Percentiles rank a stretch among this genome's conserved stretches.
Conservation (phyloP, 1,139 yeast genomes). For the Taphrina sp. region DNA sequence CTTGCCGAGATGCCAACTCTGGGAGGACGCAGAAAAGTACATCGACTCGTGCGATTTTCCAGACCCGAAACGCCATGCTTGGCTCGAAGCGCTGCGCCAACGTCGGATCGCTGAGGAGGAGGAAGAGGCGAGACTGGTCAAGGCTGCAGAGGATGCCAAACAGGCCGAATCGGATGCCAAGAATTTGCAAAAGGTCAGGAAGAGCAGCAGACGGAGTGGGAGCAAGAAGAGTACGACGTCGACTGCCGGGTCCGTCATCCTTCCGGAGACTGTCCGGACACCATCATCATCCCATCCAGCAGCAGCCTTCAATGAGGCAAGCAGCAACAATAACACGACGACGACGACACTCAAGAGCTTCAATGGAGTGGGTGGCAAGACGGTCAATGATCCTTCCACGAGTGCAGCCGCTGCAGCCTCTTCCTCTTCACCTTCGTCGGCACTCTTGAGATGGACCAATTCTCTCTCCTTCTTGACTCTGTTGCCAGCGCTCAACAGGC, state of each 20-base stretch:
- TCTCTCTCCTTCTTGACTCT: neutral
- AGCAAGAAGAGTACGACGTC: slow-evolving; percentile 13
- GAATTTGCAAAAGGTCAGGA: slow-evolving; percentile 5
- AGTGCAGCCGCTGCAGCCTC: no score
- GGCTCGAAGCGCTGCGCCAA: slow-evolving; percentile 1
- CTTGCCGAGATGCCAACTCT: slow-evolving; percentile 23
- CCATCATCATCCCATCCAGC: no score
- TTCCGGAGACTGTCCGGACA: no score
- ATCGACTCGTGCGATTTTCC: slow-evolving; percentile 11
- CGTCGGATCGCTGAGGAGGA: slow-evolving; percentile 8
- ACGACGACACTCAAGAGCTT: no score
- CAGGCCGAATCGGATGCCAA: slow-evolving; percentile 8
- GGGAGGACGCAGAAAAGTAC: slow-evolving; percentile 26
- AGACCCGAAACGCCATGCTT: slow-evolving; percentile 6
- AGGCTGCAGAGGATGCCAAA: slow-evolving; percentile 5
- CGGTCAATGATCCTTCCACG: neutral
- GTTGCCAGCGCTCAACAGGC: no score
- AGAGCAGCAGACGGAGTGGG: slow-evolving; percentile 2
- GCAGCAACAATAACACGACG: neutral
- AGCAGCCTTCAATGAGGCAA: no score
- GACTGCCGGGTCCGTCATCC: neutral
- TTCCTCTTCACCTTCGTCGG: neutral
- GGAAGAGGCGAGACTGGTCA: neutral
- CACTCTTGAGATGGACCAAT: neutral
- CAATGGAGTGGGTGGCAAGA: neutral